Percentiles rank a stretch among this genome's conserved stretches.
Evolutionary conservation across 805 yeast species (phyloP).

Genomic region (Saturnispora zaruensis): DNA sequence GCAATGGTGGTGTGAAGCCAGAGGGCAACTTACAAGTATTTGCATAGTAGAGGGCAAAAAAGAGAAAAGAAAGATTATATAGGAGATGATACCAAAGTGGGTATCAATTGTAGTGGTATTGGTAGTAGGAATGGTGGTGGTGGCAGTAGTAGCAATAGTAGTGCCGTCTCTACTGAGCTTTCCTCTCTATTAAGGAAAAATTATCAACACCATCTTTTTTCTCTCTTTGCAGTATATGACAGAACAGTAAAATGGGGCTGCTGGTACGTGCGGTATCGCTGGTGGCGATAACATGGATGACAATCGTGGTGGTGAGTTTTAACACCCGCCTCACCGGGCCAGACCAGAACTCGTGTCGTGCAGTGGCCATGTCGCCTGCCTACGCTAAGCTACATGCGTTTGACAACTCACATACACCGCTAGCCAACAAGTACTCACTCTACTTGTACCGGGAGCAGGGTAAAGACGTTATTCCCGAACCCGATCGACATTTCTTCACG

Average conservation of each 20-base stretch:
- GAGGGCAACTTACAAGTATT: too few species aligned
- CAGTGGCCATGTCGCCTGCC: slow-evolving; percentile 76
- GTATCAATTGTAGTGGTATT: too few species aligned
- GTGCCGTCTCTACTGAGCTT: background rate
- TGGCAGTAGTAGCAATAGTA: background rate
- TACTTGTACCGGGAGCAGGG: slow-evolving; percentile 83
- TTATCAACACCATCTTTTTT: background rate
- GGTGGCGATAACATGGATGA: slow-evolving; percentile 4
- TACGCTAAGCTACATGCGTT: slow-evolving; percentile 70
- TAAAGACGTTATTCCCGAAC: slow-evolving; percentile 46
- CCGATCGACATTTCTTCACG: slow-evolving; percentile 18
- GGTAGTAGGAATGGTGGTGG: background rate
- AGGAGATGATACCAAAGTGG: too few species aligned
- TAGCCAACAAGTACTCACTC: slow-evolving; percentile 76
- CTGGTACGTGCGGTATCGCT: slow-evolving; percentile 5
- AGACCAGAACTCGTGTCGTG: slow-evolving; percentile 46
- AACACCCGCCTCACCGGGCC: slow-evolving; percentile 32
- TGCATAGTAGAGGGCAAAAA: too few species aligned
- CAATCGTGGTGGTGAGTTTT: slow-evolving; percentile 19
- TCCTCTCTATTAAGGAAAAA: background rate
- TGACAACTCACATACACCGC: slow-evolving; percentile 57
- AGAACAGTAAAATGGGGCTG: slow-evolving; percentile 3
- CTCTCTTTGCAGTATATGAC: background rate
- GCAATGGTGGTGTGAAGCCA: too few species aligned
- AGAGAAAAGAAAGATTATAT: background rate